Conservation (phyloP, 1,139 yeast species). For the Barnettozyma hawaiiensis region DNA sequence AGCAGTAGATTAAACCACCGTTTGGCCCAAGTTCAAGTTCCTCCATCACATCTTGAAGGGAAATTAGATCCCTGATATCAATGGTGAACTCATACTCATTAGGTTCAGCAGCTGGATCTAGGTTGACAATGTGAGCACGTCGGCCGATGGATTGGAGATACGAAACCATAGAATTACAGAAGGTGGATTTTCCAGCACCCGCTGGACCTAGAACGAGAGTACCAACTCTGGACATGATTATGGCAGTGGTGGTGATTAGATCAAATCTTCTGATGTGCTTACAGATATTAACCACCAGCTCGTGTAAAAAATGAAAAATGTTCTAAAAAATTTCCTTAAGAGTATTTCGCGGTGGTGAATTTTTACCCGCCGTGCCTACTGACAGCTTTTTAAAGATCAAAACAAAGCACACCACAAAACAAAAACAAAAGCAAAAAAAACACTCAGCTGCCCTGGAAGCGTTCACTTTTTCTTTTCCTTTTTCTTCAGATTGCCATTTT, state of each 20-base stretch:
- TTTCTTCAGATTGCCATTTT: neutral
- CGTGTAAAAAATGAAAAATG: no score
- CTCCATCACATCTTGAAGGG: slow-evolving; percentile 95
- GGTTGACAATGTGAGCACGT: slow-evolving; percentile 86
- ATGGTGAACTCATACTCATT: slow-evolving; percentile 86
- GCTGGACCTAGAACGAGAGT: slow-evolving; percentile 97
- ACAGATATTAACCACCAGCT: no score
- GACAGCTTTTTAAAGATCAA: no score
- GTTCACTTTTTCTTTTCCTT: no score
- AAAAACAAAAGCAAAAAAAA: neutral
- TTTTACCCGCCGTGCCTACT: no score
- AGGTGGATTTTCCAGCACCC: slow-evolving; percentile 88
- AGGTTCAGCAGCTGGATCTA: slow-evolving; percentile 98
- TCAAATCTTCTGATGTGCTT: neutral
- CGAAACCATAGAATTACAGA: slow-evolving; percentile 80
- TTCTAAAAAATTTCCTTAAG: no score
- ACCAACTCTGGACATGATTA: slow-evolving; percentile 84
- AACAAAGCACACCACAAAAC: no score
- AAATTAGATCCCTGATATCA: slow-evolving; percentile 86
- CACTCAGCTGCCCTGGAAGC: no score
- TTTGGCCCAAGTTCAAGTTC: slow-evolving; percentile 93
- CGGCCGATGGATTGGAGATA: slow-evolving; percentile 90
- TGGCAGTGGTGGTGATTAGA: no score
- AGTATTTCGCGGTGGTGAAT: no score
- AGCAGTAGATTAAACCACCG: slow-evolving; percentile 90